phyloP scores from a whole-genome alignment of 2,329 filamentous ascomycete genomes.

The Pseudonectria foliicola region DNA sequence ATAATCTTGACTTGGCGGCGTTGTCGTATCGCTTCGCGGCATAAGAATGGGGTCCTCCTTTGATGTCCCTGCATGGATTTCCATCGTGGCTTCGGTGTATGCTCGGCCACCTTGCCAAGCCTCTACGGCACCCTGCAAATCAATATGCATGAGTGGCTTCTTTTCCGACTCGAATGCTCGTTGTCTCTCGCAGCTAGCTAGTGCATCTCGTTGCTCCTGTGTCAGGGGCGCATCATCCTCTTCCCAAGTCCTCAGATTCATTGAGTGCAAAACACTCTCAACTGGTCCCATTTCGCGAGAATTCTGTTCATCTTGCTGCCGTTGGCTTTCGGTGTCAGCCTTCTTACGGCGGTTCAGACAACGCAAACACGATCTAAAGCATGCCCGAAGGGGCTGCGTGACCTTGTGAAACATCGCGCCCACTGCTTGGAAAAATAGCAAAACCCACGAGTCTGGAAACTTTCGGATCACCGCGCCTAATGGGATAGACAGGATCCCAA shows the following conservation, averaged over 20 bases:
- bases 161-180: constrained; percentile 11
- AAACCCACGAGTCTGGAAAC: constrained; percentile 30
- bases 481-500: constrained; percentile 61
- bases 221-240: constrained; percentile 17
- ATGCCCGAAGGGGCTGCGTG: constrained; percentile 15
- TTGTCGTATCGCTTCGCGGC: constrained; percentile 17
- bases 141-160: constrained; percentile 16
- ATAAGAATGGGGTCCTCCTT: constrained; percentile 32
- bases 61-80: constrained; percentile 34
- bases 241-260: constrained; percentile 9
- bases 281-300: constrained; percentile 19
- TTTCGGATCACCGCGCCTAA: constrained; percentile 41
- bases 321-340: constrained; percentile 12
- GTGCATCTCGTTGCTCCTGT: constrained; percentile 15
- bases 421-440: constrained; percentile 20
- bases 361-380: constrained; percentile 6
- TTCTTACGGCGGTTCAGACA: constrained; percentile 18
- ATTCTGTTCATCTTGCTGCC: constrained; percentile 1
- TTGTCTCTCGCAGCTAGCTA: constrained; percentile 14
- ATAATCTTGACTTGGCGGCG: constrained; percentile 35
- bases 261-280: constrained; percentile 16
- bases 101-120: constrained; percentile 22
- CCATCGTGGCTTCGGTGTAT: constrained; percentile 24
- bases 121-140: constrained; percentile 26
- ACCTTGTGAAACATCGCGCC: constrained; percentile 10